Base-by-base conservation (phyloP, 208 protist genomes). In the Leishmania turanica region DNA sequence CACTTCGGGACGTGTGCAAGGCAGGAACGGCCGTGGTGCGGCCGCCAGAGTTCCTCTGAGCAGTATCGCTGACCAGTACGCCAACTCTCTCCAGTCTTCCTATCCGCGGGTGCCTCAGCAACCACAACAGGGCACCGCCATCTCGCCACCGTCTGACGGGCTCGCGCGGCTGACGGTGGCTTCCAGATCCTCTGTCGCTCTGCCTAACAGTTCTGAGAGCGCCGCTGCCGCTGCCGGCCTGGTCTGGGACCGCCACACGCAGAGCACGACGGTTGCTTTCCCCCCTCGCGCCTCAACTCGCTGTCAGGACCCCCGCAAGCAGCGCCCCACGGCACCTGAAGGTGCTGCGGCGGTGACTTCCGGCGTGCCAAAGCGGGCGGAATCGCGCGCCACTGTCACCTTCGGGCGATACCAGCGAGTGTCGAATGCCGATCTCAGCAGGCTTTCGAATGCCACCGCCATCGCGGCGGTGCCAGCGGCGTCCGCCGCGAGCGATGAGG, bases 11-110 rank as follows among this genome's bases (percentile, higher is more conserved):
- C 51, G 69, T 6, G n/a, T 17, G 13, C 53, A 73, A 45, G 69
- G 62, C 40, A 40, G 76, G 24, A 53, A 37, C 62, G 62, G 51
- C 37, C 51, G 47, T 31, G 47, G 64, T 19, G 31, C 37, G 42
- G 47, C 83, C 56, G 15, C 47, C 70, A 37, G 68, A 58, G 15
- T 47, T 31, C 34, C 56, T 40, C 60, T 82, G 68, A 79, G 75
- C n/a, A 75, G 78, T 31, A 19, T 80, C 60, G 78, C 83, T 5
- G 79, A 82, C 6, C 65, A 40, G 5, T 86, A 82, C 68, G 49
- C 66, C n/a, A 86, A 86, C 75, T 15, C 78, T 49, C 78, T 86
- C 15, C 78, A 78, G 31, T 86, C 82, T 24, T 82, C 82, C 49
- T 82, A 79, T 73, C 74, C 37, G 9, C n/a, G 74, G 24, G 58